Percentiles rank a stretch among this genome's conserved stretches.
Conservation (phyloP, 2,329 filamentous ascomycete genomes). For the Alternaria rosae region DNA sequence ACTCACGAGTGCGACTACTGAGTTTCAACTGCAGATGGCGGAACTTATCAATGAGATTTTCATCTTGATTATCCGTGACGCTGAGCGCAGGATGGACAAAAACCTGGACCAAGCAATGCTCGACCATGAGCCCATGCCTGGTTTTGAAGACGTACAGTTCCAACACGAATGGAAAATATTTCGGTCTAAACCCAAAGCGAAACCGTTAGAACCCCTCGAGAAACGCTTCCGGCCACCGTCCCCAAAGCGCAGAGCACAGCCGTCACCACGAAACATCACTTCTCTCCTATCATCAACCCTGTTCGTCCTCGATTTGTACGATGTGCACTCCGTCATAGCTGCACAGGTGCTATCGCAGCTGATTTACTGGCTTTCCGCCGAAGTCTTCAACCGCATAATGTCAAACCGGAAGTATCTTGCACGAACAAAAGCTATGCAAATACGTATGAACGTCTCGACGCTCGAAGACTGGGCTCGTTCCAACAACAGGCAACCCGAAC, state of each 20-base stretch:
- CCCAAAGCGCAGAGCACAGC: constrained; percentile 89
- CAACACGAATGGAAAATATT: constrained; percentile 99
- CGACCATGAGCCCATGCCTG: constrained; percentile 97
- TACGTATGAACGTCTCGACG: constrained; percentile 96
- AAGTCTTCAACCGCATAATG: constrained; percentile 98
- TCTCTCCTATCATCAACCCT: constrained; percentile 94
- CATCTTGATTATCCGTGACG: constrained; percentile 94
- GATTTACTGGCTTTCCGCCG: constrained; percentile 93
- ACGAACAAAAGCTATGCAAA: constrained; percentile 98
- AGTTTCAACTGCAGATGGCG: constrained; percentile 91
- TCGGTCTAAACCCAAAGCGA: constrained; percentile 86
- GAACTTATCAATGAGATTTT: constrained; percentile 99
- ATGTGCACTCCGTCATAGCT: constrained; percentile 96
- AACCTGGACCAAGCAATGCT: constrained; percentile 92
- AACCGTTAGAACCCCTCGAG: constrained; percentile 82
- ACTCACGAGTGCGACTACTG: constrained; percentile 78
- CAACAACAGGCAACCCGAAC: constrained; percentile 93
- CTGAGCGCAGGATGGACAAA: constrained; percentile 94
- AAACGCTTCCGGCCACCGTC: constrained; percentile 92
- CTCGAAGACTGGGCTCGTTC: constrained; percentile 94
- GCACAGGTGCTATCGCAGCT: constrained; percentile 91
- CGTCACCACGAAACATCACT: constrained; percentile 92
- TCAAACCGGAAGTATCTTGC: constrained; percentile 93
- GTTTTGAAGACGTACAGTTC: constrained; percentile 95
- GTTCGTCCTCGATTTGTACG: constrained; percentile 97